Evolutionary conservation across 2,329 filamentous ascomycete species (phyloP).

Genomic region (Teratosphaeria destructans): DNA sequence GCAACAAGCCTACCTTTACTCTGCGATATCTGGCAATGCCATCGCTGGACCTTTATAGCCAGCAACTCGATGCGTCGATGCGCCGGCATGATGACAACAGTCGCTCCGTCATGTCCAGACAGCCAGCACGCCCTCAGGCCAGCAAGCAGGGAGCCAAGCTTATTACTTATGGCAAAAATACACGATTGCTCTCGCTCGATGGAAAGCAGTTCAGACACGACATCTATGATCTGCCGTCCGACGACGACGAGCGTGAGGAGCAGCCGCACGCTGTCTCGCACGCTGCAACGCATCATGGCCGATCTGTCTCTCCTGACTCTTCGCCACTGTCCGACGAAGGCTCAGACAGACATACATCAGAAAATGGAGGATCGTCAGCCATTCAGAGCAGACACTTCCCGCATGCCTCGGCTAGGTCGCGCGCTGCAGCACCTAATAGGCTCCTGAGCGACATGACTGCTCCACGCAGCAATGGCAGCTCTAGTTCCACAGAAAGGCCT

Average conservation of each 20-base stretch:
- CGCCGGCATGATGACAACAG: not conserved
- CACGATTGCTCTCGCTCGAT: slow-evolving; percentile 12
- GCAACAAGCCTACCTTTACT: not conserved
- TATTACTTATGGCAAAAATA: slow-evolving; percentile 15
- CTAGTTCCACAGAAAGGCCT: not conserved
- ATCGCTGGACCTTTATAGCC: not conserved
- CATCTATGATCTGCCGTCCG: slow-evolving; percentile 8
- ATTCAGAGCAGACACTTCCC: not conserved
- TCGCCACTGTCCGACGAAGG: slow-evolving; percentile 20
- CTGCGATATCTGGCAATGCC: not conserved
- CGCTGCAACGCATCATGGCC: slow-evolving; percentile 3
- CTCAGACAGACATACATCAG: not conserved
- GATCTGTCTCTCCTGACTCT: slow-evolving; percentile 13
- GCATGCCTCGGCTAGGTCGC: not conserved
- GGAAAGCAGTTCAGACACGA: slow-evolving; percentile 11
- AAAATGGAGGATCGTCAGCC: not conserved
- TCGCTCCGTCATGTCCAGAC: not conserved
- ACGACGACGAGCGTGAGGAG: slow-evolving; percentile 4
- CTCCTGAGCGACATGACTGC: not conserved
- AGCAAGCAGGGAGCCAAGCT: slow-evolving; percentile 1
- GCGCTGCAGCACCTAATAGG: not conserved
- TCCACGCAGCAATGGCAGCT: not conserved
- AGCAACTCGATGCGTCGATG: not conserved
- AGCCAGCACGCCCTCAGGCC: not conserved
- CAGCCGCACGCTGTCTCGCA: not conserved